Evolutionary conservation across 768 basidiomycete species (phyloP).

Genomic region (Leucocoprinus sp.): DNA sequence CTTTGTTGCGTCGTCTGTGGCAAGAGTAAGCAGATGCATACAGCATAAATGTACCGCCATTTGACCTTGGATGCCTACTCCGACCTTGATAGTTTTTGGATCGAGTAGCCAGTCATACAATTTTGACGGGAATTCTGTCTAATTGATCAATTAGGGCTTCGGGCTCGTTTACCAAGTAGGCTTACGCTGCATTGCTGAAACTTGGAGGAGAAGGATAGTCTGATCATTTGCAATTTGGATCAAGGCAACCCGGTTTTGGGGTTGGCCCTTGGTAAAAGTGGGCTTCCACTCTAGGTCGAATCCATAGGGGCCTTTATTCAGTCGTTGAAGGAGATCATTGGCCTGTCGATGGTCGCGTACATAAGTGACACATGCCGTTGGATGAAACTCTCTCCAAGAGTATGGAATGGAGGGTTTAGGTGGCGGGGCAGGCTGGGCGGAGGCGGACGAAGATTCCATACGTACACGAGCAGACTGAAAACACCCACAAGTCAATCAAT

Average conservation of each 20-base stretch:
- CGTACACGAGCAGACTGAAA: no score
- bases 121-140: conserved; percentile 42
- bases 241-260: conserved; percentile 63
- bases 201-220: conserved; percentile 55
- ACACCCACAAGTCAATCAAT: background rate
- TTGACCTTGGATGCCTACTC: conserved; percentile 67
- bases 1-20: conserved; percentile 60
- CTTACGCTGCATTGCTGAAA: conserved; percentile 49
- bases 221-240: conserved; percentile 59
- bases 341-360: conserved; percentile 26
- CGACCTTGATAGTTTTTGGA: conserved; percentile 51
- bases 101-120: conserved; percentile 47
- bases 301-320: conserved; percentile 37
- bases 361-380: conserved; percentile 26
- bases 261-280: conserved; percentile 38
- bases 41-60: conserved; percentile 10
- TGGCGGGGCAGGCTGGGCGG: conserved; percentile 5
- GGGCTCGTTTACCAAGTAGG: background rate
- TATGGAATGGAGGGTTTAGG: conserved; percentile 25
- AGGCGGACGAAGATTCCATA: no score
- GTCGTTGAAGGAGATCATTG: conserved; percentile 19
- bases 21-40: conserved; percentile 5
- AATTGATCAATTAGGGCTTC: conserved; percentile 7
- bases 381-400: conserved; percentile 26
- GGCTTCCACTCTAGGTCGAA: conserved; percentile 83